Evolutionary conservation across 805 yeast genomes (phyloP).

Genomic region (Candida anglica): DNA sequence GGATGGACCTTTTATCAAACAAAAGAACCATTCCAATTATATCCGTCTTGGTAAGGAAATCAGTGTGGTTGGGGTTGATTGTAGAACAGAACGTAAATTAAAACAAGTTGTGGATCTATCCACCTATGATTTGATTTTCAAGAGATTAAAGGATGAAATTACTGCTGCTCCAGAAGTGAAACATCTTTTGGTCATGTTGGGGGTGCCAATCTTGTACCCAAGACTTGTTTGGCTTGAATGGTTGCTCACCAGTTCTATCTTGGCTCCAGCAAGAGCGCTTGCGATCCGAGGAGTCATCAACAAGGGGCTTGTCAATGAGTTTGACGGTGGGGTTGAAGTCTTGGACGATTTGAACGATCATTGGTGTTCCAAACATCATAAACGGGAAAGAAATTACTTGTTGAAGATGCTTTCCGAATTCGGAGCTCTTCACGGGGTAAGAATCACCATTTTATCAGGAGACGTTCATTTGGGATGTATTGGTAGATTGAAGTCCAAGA

Average conservation of each 20-base stretch:
- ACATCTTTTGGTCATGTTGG: conserved; percentile 79
- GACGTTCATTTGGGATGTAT: conserved; percentile 90
- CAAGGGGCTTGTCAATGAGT: conserved; percentile 79
- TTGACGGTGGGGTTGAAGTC: conserved; percentile 87
- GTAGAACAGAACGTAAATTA: conserved; percentile 83
- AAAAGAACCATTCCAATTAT: conserved; percentile 63
- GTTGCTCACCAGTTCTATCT: conserved; percentile 53
- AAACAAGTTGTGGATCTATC: conserved; percentile 49
- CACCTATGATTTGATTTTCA: conserved; percentile 61
- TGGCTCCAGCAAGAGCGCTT: conserved; percentile 59
- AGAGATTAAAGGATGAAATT: conserved; percentile 56
- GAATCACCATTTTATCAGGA: conserved; percentile 85
- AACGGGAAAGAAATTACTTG: conserved; percentile 73
- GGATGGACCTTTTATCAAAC: conserved; percentile 67
- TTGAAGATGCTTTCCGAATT: conserved; percentile 59
- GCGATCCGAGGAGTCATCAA: conserved; percentile 57
- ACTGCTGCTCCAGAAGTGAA: conserved; percentile 49
- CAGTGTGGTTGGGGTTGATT: conserved; percentile 78
- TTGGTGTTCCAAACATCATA: conserved; percentile 91
- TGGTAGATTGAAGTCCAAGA: conserved; percentile 66
- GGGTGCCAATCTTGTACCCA: conserved; percentile 95
- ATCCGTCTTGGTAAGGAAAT: conserved; percentile 72
- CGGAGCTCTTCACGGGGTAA: conserved; percentile 58
- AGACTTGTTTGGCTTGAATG: conserved; percentile 88
- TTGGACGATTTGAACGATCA: conserved; percentile 93